Percentiles rank a stretch among this genome's conserved stretches.
phyloP scores from a whole-genome alignment of 352 stramenopile genomes.

The Pythium rishiriense region DNA sequence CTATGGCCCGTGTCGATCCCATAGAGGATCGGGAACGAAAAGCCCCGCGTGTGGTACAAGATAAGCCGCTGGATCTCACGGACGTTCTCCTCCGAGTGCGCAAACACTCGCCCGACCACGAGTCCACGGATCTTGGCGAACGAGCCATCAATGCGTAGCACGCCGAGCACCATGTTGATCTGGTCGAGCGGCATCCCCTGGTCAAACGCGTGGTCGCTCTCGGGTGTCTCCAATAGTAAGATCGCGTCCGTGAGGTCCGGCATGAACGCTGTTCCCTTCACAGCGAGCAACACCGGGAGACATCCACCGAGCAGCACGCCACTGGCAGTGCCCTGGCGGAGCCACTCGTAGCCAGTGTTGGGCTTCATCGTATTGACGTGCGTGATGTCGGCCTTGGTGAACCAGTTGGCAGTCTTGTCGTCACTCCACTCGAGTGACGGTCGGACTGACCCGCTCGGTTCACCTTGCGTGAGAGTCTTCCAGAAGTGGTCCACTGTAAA shows the following conservation, averaged over 20 bases:
- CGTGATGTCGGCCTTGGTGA: constrained; percentile 41
- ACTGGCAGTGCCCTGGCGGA: constrained; percentile 33
- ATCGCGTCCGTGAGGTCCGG: constrained; percentile 40
- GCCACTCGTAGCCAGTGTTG: constrained; percentile 49
- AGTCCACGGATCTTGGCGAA: constrained; percentile 51
- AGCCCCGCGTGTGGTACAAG: constrained; percentile 50
- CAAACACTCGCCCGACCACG: constrained; percentile 50
- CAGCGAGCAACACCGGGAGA: constrained; percentile 58
- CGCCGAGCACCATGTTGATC: constrained; percentile 50
- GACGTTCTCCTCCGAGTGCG: constrained; percentile 37
- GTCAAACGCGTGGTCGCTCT: constrained; percentile 46
- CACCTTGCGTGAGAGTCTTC: constrained; percentile 22
- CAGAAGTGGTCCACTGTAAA: constrained; percentile 53
- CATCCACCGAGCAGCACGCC: constrained; percentile 53
- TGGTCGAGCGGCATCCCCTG: constrained; percentile 48
- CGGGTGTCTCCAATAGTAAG: constrained; percentile 55
- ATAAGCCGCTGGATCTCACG: constrained; percentile 46
- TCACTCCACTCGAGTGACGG: constrained; percentile 57
- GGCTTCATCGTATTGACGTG: constrained; percentile 43
- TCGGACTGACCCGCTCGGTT: constrained; percentile 33
- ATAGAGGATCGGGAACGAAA: constrained; percentile 57
- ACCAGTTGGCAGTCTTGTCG: constrained; percentile 67
- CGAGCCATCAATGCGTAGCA: constrained; percentile 46
- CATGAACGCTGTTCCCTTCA: constrained; percentile 50
- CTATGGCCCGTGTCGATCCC: constrained; percentile 56